A percentile compares a stretch with the other conserved stretches of the same genome.
Evolutionary conservation across 768 basidiomycete genomes (phyloP).

Genomic region (Crepidotus variabilis): DNA sequence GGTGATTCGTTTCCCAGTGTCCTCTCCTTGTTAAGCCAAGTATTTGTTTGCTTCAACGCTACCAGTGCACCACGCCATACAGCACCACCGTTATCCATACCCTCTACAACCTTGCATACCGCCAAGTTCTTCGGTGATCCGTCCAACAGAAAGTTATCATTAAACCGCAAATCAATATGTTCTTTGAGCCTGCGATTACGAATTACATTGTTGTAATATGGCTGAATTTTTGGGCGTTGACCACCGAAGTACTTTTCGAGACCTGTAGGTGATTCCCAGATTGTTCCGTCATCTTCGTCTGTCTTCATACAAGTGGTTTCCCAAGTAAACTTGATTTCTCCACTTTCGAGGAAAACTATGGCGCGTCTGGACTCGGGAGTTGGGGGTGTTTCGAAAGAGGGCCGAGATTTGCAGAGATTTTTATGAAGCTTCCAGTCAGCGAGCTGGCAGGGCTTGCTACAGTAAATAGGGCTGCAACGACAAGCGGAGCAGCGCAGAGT

Average conservation of each 20-base stretch:
- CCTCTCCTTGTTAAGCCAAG: not conserved
- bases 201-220: not conserved
- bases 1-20: not conserved
- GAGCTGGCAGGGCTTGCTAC: not conserved
- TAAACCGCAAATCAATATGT: not conserved
- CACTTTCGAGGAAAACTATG: not conserved
- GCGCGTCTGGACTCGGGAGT: not conserved
- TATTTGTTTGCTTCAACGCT: constrained; percentile 1
- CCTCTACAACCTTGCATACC: not conserved
- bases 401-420: not conserved
- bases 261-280: not conserved
- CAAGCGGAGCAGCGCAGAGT: not conserved
- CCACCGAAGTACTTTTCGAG: not conserved
- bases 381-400: not conserved
- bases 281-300: not conserved
- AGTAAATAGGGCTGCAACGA: not conserved
- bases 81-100: constrained; percentile 1
- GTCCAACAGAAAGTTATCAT: not conserved
- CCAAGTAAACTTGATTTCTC: not conserved
- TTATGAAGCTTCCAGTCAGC: constrained; percentile 1
- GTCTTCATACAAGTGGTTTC: not conserved
- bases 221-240: not conserved
- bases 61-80: not conserved
- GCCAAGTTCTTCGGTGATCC: constrained; percentile 1
- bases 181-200: not conserved